These are phyloP conservation scores for Aspergillus costaricaensis DNA, from an alignment of 2,329 filamentous ascomycete species.

Conservation along the genomic window DNA sequence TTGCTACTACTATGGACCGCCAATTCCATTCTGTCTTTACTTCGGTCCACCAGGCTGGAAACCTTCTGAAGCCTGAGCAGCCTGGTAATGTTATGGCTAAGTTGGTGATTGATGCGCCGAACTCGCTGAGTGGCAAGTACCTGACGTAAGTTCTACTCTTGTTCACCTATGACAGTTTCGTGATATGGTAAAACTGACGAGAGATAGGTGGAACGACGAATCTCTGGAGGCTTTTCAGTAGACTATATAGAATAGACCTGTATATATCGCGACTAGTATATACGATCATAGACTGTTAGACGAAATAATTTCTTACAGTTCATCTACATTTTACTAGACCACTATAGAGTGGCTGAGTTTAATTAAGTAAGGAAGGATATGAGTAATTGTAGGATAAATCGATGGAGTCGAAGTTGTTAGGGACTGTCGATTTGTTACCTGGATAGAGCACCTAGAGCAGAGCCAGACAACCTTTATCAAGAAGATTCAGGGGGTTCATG, in stretches of 20 bases:
- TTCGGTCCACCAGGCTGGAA: slow-evolving; percentile 67
- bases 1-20: slow-evolving; percentile 61
- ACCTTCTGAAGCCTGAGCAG: slow-evolving; percentile 76
- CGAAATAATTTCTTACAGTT: too few relatives aligned
- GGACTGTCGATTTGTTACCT: too few relatives aligned
- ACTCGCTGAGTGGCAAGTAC: slow-evolving; percentile 73
- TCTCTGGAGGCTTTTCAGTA: slow-evolving; percentile 44
- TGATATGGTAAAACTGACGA: slow-evolving; percentile 25
- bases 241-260: slow-evolving; percentile 5
- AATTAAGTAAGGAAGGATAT: too few relatives aligned
- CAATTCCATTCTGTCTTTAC: slow-evolving; percentile 66
- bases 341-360: too few relatives aligned
- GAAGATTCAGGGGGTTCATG: too few relatives aligned
- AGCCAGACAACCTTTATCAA: too few relatives aligned
- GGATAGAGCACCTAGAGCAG: too few relatives aligned
- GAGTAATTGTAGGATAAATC: too few relatives aligned
- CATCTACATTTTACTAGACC: too few relatives aligned
- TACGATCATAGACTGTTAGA: too few relatives aligned
- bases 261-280: not conserved
- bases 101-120: slow-evolving; percentile 66
- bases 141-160: slow-evolving; percentile 45
- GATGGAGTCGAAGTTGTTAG: too few relatives aligned
- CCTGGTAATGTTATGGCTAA: slow-evolving; percentile 84
- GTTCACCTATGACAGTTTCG: not conserved
- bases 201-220: slow-evolving; percentile 48